Evolutionary conservation across 2,329 filamentous ascomycete species (phyloP).

Genomic region (Coniochaeta sp.): DNA sequence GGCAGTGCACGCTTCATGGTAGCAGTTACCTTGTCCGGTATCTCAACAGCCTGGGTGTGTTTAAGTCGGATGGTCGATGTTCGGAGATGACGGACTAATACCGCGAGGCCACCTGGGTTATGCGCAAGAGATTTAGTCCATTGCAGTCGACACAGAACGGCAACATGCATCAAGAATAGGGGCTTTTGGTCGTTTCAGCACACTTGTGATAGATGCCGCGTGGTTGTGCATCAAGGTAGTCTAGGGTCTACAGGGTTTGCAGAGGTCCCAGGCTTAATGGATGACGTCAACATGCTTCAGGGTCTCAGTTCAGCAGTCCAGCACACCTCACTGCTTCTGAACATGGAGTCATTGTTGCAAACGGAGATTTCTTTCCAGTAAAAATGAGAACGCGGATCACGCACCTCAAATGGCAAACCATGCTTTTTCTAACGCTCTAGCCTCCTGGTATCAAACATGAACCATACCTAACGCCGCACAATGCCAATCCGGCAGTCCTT

Average conservation of each 20-base stretch:
- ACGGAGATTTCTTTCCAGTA: no score
- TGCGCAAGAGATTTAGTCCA: not conserved
- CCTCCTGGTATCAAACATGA: not conserved
- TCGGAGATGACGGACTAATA: no score
- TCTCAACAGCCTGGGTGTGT: not conserved
- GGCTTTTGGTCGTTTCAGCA: not conserved
- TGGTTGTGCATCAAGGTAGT: no score
- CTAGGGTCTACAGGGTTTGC: no score
- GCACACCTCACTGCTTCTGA: no score
- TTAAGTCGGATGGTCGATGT: no score
- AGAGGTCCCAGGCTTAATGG: no score
- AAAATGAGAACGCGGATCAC: not conserved
- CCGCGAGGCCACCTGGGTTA: no score
- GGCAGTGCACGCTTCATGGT: conserved; percentile 1
- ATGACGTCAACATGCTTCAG: no score
- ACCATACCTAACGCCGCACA: not conserved
- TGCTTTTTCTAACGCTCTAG: not conserved
- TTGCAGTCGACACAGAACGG: not conserved
- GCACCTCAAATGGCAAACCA: not conserved
- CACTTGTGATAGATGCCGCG: no score
- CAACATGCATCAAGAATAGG: not conserved
- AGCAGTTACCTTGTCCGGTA: not conserved
- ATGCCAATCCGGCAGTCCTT: not conserved
- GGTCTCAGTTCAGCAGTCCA: no score
- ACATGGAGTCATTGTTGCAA: no score